These are phyloP conservation scores for Omphalea diandra DNA, from an alignment of 441 rosid genomes.

Conservation along the genomic window DNA sequence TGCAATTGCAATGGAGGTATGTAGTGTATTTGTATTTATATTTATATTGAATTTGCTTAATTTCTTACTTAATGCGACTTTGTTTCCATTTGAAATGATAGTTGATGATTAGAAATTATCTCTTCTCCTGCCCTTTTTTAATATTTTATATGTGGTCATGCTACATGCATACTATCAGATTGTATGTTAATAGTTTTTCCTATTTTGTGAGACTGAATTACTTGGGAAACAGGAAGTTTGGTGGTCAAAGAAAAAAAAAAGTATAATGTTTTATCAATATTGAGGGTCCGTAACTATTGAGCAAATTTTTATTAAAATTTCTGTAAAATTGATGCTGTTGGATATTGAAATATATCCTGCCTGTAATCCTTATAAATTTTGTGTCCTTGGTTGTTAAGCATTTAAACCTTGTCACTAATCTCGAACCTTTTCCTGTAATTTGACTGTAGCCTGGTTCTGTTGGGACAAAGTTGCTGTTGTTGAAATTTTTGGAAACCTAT, in stretches of 20 bases:
- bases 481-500: slow-evolving; percentile 89
- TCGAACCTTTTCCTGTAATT: slow-evolving; percentile 22
- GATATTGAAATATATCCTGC: neutral
- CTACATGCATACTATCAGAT: neutral
- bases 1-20: slow-evolving; percentile 74
- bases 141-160: neutral
- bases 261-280: neutral
- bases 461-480: slow-evolving; percentile 74
- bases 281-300: neutral
- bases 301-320: neutral
- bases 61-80: neutral
- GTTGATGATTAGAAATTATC: neutral
- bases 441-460: slow-evolving; percentile 75
- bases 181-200: neutral
- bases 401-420: slow-evolving; percentile 31
- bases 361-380: neutral
- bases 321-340: neutral
- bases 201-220: no score
- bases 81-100: neutral
- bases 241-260: neutral
- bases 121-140: neutral
- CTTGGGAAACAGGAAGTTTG: neutral
- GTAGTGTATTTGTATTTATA: slow-evolving; percentile 4
- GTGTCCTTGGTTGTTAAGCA: neutral
- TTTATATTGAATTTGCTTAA: slow-evolving; percentile 1